These are phyloP conservation scores for Hypoxylon sp. DNA, from an alignment of 2,329 filamentous ascomycete species.

Conservation along the genomic window DNA sequence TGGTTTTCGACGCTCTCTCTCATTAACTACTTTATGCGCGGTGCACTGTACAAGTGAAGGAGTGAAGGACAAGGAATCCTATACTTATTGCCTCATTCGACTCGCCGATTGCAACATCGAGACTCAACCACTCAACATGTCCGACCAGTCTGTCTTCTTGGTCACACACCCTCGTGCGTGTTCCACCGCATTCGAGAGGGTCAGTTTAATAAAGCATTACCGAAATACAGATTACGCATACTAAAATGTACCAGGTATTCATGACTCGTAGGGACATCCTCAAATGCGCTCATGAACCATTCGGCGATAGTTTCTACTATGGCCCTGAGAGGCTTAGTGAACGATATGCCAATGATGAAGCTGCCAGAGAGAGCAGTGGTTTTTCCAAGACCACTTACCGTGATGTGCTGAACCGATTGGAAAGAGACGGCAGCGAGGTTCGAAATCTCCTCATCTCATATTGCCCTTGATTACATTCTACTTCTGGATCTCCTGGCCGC, in stretches of 20 bases:
- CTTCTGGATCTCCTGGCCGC: slow-evolving; percentile 4
- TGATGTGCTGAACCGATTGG: slow-evolving; percentile 82
- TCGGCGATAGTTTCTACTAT: slow-evolving; percentile 96
- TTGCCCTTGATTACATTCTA: slow-evolving; percentile 36
- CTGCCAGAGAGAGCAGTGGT: slow-evolving; percentile 70
- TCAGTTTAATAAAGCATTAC: slow-evolving; percentile 59
- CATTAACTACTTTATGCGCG: slow-evolving; percentile 52
- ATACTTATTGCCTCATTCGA: slow-evolving; percentile 36
- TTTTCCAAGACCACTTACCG: slow-evolving; percentile 79
- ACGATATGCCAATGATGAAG: slow-evolving; percentile 79
- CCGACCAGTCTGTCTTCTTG: slow-evolving; percentile 87
- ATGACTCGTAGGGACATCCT: slow-evolving; percentile 91
- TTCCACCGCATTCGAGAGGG: slow-evolving; percentile 96
- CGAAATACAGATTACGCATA: slow-evolving; percentile 30
- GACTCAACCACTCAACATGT: slow-evolving; percentile 66
- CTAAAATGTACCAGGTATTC: slow-evolving; percentile 75
- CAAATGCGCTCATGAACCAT: slow-evolving; percentile 92
- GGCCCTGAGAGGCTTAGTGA: slow-evolving; percentile 88
- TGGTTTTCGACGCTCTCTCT: slow-evolving; percentile 41
- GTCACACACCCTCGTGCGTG: slow-evolving; percentile 95
- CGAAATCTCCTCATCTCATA: slow-evolving; percentile 50
- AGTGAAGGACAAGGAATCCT: slow-evolving; percentile 28
- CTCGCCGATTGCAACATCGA: slow-evolving; percentile 48
- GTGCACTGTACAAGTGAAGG: slow-evolving; percentile 46
- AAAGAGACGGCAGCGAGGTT: slow-evolving; percentile 80